A percentile compares a stretch with the other conserved stretches of the same genome.
phyloP scores from a whole-genome alignment of 2,329 filamentous ascomycete species.

The Claviceps pazoutovae region DNA sequence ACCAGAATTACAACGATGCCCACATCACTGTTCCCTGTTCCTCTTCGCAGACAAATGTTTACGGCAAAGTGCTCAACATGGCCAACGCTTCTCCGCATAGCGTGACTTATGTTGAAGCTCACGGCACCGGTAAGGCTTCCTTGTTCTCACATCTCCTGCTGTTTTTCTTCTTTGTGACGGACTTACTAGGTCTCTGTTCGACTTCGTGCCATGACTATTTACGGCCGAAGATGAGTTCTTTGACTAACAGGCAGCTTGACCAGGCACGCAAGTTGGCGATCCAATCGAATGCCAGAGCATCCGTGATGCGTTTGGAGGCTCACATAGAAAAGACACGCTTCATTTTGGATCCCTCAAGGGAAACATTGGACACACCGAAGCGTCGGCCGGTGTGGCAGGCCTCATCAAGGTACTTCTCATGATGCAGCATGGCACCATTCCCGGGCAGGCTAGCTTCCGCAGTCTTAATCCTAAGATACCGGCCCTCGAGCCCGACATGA shows the following conservation, averaged over 20 bases:
- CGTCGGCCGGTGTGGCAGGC: slow-evolving; percentile 15
- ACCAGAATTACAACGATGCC: slow-evolving; percentile 69
- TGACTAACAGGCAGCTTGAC: background rate
- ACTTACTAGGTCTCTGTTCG: no score
- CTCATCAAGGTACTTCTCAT: slow-evolving; percentile 20
- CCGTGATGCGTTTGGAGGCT: slow-evolving; percentile 22
- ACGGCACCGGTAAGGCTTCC: slow-evolving; percentile 51
- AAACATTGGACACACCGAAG: slow-evolving; percentile 47
- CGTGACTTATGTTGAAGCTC: slow-evolving; percentile 45
- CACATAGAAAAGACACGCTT: background rate
- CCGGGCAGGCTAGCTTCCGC: slow-evolving; percentile 20
- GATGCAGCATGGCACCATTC: slow-evolving; percentile 13
- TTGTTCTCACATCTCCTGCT: background rate
- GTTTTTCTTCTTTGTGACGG: background rate
- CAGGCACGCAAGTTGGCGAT: slow-evolving; percentile 61
- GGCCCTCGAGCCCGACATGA: slow-evolving; percentile 14
- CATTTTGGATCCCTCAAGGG: slow-evolving; percentile 35
- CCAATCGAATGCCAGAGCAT: slow-evolving; percentile 68
- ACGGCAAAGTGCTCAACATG: background rate
- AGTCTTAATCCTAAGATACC: slow-evolving; percentile 18
- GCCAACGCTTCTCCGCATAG: background rate
- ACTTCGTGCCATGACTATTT: background rate
- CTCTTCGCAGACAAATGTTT: slow-evolving; percentile 60
- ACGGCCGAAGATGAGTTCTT: background rate
- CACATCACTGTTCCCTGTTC: slow-evolving; percentile 74